phyloP scores from a whole-genome alignment of 2,329 filamentous ascomycete genomes.

The Harringtonia lauricola region DNA sequence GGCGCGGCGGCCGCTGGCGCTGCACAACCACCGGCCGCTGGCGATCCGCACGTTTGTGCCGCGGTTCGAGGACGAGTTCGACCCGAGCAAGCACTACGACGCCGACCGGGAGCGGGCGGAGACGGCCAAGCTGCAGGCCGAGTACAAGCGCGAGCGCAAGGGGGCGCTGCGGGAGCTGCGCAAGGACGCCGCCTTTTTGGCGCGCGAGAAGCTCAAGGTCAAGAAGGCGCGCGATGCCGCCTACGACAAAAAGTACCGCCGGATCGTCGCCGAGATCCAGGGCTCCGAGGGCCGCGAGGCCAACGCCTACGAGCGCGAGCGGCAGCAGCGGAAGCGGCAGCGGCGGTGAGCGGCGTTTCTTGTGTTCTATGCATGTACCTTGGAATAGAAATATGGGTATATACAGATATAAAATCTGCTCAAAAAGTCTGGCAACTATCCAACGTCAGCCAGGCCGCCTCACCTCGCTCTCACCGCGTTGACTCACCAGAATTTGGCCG shows the following conservation, averaged over 20 bases:
- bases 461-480: too few species aligned
- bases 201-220: constrained; percentile 75
- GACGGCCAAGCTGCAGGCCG: constrained; percentile 69
- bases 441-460: too few species aligned
- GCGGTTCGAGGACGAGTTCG: constrained; percentile 93
- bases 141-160: constrained; percentile 93
- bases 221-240: constrained; percentile 90
- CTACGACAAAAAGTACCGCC: constrained; percentile 94
- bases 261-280: constrained; percentile 88
- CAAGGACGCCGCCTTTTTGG: constrained; percentile 92
- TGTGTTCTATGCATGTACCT: too few species aligned
- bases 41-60: constrained; percentile 82
- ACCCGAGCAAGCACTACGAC: constrained; percentile 94
- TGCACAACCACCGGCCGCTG: constrained; percentile 81
- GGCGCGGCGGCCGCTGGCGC: constrained; percentile 65
- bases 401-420: too few species aligned
- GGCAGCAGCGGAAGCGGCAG: constrained; percentile 50
- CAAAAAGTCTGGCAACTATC: too few species aligned
- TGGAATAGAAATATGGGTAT: too few species aligned
- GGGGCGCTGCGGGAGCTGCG: constrained; percentile 86
- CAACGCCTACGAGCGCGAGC: constrained; percentile 85
- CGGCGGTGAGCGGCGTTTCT: too few species aligned
- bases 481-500: too few species aligned
- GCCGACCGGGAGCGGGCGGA: constrained; percentile 85
- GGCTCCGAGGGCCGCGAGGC: constrained; percentile 78